Evolutionary conservation across 1,139 yeast genomes (phyloP), one percentile per base, ranked within the genome.

Genomic region (Geotrichum candidum): DNA sequence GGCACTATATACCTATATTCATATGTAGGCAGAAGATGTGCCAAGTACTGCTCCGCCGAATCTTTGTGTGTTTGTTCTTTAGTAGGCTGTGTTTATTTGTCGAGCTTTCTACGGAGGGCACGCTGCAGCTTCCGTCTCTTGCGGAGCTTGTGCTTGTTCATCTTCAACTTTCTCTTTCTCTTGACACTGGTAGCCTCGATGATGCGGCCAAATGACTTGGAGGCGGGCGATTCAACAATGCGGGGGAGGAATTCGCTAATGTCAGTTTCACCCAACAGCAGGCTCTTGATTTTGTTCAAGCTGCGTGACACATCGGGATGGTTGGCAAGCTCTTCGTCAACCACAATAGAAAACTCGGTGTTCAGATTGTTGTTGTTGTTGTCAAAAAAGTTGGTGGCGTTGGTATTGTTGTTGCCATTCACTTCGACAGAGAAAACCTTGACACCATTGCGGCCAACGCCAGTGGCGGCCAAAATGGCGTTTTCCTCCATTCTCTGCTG

Each of bases 61-160:
- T 10, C n/a, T 35, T 15, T 35, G 5, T 35, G 27, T 35, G 11
- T 18, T 41, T 41, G 52, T 38, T 50, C 25, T 31, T 56, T 18
- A 31, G 27, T 25, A 13, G 45, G 25, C 10, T 25, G 13, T 45
- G 25, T 23, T 29, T 63, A 63, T 60, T 61, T 59, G 55, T 63
- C 59, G 29, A 76, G 72, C 64, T 77, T 74, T 64, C 78, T 69
- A 63, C 77, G 73, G 65, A 73, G 69, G 50, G 79, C 74, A 48
- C 79, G 72, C 69, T 77, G 79, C 63, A 73, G 75, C 74, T 75
- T 78, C 69, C 79, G 73, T 64, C 82, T 73, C 77, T 78, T 78
- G 67, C 75, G 73, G 69, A 76, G 76, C 70, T 78, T 78, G 69
- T 78, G 82, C 65, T 78, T 72, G 74, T 78, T 78, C 81, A 78